Base-by-base conservation (phyloP, 176 grass and related monocot genomes). In the Pharus latifolius region DNA sequence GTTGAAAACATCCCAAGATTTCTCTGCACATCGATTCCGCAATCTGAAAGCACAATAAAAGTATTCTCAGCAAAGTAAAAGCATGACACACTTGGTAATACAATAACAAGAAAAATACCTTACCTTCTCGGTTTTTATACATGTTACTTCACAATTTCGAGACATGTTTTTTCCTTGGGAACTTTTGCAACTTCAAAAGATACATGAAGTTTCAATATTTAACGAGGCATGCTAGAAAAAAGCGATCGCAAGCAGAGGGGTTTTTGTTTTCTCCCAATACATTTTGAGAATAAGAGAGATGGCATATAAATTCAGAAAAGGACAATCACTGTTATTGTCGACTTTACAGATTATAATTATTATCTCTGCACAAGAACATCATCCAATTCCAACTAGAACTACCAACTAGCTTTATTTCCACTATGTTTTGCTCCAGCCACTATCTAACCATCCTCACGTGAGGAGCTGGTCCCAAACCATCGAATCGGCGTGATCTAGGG, bases 1-100 rank as follows among this genome's bases (percentile, higher is more conserved):
- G 45, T 90, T 93, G 72, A 98, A 98, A 84, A 90, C 62, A 88
- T 93, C 86, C 94, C 94, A 98, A 15, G 94, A 98, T 79, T 72
- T 81, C 41, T 85, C 78, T 31, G 94, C 78, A 12, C 82, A 90
- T 17, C 67, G 68, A 76, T 98, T 98, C 24, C 94, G 70, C 17
- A 92, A 78, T 90, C 94, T 97, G 60, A 74, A 72, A 79, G 15
- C 20, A 80, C 32, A 74, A 44, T 30, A 12, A 34, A 59, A 57
- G 5, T 62, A 56, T 49, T 22, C 20, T 45, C 13, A 74, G 59
- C 1, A 63, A 75, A 69, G 13, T 46, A 72, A 72, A 49, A 60
- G n/a, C 31, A 70, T 6, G 17, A 6, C 14, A 59, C 20, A 72
- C 3, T 5, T 12, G 17, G 0, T 27, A 57, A 40, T 19, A 32